These are phyloP conservation scores for Rhodotorula babjevae DNA, from an alignment of 768 basidiomycete genomes.

Conservation along the genomic window DNA sequence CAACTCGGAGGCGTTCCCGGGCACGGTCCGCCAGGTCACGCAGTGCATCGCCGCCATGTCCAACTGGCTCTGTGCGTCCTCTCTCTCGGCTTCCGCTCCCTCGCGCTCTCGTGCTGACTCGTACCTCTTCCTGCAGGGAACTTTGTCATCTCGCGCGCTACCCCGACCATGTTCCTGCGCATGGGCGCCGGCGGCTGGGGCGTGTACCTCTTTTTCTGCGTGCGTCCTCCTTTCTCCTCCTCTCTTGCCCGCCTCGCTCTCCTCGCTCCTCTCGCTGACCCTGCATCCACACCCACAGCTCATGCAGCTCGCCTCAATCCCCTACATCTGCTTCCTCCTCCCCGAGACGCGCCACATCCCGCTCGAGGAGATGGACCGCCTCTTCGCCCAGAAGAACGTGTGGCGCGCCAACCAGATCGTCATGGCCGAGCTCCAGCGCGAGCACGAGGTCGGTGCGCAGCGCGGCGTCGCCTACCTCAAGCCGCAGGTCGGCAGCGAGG, in stretches of 20 bases:
- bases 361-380: conserved; percentile 52
- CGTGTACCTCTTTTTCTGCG: conserved; percentile 42
- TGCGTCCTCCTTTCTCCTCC: background rate
- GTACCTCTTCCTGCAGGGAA: conserved; percentile 47
- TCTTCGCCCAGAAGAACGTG: conserved; percentile 26
- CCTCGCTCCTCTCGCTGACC: background rate
- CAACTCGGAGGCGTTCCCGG: conserved; percentile 52
- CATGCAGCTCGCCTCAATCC: conserved; percentile 46
- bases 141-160: conserved; percentile 46
- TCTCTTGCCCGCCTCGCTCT: too few species aligned
- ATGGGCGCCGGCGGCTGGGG: conserved; percentile 44
- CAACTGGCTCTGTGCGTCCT: conserved; percentile 33
- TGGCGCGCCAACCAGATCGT: conserved; percentile 32
- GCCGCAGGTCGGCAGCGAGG: background rate
- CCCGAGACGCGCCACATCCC: conserved; percentile 52
- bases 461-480: background rate
- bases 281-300: background rate
- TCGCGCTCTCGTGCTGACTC: conserved; percentile 45
- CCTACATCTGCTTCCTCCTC: conserved; percentile 52
- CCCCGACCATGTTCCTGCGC: conserved; percentile 45
- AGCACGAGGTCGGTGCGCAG: conserved; percentile 7
- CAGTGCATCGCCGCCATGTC: conserved; percentile 39
- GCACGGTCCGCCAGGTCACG: conserved; percentile 42
- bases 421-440: conserved; percentile 26
- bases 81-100: background rate